phyloP scores from a whole-genome alignment of 352 stramenopile species.

The Phytophthora idaei region DNA sequence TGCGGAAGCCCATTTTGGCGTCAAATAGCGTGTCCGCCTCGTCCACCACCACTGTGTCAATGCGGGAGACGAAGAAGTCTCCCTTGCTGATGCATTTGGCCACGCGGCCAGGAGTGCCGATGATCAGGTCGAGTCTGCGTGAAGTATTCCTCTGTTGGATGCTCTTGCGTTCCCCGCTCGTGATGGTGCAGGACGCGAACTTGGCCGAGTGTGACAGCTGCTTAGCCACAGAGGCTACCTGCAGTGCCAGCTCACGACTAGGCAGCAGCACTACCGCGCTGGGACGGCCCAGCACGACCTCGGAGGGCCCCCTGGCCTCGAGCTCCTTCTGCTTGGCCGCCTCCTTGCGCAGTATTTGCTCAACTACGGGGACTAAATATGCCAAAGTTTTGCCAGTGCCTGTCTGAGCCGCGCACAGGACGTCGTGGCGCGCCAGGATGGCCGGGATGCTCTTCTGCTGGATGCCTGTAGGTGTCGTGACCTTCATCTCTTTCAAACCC shows the following conservation, averaged over 20 bases:
- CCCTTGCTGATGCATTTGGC: constrained; percentile 72
- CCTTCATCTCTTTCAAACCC: constrained; percentile 55
- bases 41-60: constrained; percentile 74
- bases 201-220: constrained; percentile 68
- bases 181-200: constrained; percentile 70
- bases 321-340: constrained; percentile 27
- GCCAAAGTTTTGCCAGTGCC: constrained; percentile 74
- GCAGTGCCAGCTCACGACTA: constrained; percentile 70
- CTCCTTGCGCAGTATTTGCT: constrained; percentile 57
- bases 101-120: constrained; percentile 77
- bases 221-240: constrained; percentile 74
- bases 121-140: constrained; percentile 66
- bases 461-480: constrained; percentile 55
- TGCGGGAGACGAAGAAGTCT: constrained; percentile 80
- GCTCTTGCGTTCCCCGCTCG: constrained; percentile 71
- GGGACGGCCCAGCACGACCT: constrained; percentile 41
- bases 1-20: constrained; percentile 83
- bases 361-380: constrained; percentile 63
- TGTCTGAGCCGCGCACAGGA: constrained; percentile 72
- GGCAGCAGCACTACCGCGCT: constrained; percentile 64
- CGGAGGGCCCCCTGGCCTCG: constrained; percentile 8
- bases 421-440: constrained; percentile 52
- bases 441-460: constrained; percentile 58
- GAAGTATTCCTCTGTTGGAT: constrained; percentile 60
- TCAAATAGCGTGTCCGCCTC: constrained; percentile 85